These are phyloP conservation scores for Scytalidium sp. DNA, from an alignment of 2,329 filamentous ascomycete genomes.

Conservation along the genomic window DNA sequence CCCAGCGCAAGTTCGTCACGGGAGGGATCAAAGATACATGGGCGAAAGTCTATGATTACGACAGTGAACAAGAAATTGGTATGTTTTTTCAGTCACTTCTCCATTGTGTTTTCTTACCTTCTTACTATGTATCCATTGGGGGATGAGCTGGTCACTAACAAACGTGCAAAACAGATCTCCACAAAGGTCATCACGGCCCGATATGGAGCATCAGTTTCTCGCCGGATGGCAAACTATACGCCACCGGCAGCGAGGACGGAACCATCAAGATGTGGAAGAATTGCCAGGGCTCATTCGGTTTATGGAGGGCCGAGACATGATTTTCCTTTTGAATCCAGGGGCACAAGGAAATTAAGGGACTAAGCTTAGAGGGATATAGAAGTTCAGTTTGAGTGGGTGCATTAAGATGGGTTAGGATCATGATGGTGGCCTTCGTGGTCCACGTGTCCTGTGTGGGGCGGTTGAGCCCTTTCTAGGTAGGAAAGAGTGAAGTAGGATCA, in stretches of 20 bases:
- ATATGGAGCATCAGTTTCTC: conserved; percentile 97
- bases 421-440: too few species aligned
- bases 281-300: conserved; percentile 61
- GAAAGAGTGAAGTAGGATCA: too few species aligned
- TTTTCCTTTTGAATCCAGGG: too few species aligned
- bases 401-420: too few species aligned
- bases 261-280: conserved; percentile 92
- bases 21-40: conserved; percentile 91
- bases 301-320: conserved; percentile 43
- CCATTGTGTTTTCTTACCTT: conserved; percentile 12
- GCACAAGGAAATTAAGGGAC: neutral
- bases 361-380: neutral
- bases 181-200: conserved; percentile 95
- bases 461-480: too few species aligned
- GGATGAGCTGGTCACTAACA: neutral
- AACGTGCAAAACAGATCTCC: conserved; percentile 69
- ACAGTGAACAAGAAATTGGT: conserved; percentile 77
- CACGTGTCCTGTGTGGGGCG: too few species aligned
- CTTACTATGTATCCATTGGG: neutral
- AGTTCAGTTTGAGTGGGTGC: neutral
- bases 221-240: conserved; percentile 93
- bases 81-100: conserved; percentile 25
- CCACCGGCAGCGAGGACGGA: conserved; percentile 93
- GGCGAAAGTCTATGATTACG: conserved; percentile 92
- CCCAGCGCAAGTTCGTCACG: conserved; percentile 79